Evolutionary conservation across 2,329 filamentous ascomycete genomes (phyloP).

Genomic region (Nannizzia gypsea): DNA sequence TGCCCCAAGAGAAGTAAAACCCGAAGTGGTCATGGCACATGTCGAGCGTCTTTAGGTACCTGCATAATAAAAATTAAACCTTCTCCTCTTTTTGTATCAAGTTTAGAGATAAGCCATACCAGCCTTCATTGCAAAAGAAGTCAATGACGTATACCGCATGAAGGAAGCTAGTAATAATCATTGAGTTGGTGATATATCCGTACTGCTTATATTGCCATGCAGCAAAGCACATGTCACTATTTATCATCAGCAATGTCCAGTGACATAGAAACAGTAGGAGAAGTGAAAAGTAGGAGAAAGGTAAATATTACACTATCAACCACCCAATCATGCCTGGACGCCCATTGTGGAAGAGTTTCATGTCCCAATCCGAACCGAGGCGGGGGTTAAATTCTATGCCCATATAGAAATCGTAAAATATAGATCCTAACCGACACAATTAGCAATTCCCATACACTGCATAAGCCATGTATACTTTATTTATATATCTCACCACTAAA

Average conservation of each 20-base stretch:
- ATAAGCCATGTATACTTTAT: not conserved
- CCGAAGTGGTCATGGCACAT: constrained; percentile 36
- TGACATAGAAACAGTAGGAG: not conserved
- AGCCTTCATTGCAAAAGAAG: constrained; percentile 41
- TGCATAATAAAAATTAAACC: constrained; percentile 5
- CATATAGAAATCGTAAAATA: constrained; percentile 37
- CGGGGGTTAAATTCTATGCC: constrained; percentile 39
- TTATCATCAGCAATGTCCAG: not conserved
- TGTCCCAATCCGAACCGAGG: constrained; percentile 33
- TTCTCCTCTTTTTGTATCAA: not conserved
- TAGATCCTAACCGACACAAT: constrained; percentile 18
- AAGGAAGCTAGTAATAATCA: constrained; percentile 35
- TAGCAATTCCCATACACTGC: not conserved
- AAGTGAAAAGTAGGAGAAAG: constrained; percentile 15
- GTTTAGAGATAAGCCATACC: constrained; percentile 19
- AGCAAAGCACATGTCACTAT: constrained; percentile 29
- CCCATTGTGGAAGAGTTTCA: constrained; percentile 40
- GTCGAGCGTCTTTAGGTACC: constrained; percentile 35
- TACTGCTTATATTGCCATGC: constrained; percentile 34
- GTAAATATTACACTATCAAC: constrained; percentile 33
- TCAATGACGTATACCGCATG: constrained; percentile 38
- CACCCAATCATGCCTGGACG: constrained; percentile 39
- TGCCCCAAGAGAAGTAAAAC: constrained; percentile 37
- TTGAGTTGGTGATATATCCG: constrained; percentile 31
- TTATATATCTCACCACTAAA: constrained; percentile 23